Evolutionary conservation across 2,329 filamentous ascomycete species (phyloP).

Genomic region (Claviceps monticola): DNA sequence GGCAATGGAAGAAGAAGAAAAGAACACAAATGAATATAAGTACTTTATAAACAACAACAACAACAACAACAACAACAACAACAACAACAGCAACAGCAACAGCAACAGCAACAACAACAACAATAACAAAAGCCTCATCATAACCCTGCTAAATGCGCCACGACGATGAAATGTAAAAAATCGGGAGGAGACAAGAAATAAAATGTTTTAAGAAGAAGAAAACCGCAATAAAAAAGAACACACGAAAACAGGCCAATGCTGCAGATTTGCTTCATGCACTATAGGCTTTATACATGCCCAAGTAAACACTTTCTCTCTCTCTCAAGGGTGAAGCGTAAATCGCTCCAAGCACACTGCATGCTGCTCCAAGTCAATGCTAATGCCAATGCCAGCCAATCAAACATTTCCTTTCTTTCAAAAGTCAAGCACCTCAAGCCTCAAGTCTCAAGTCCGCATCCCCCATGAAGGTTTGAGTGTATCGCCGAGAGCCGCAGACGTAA

Average conservation of each 20-base stretch:
- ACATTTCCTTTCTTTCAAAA: no score
- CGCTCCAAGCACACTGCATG: neutral
- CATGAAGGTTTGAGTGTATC: slow-evolving; percentile 46
- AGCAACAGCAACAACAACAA: no score
- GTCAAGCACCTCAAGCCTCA: no score
- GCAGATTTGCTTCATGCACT: slow-evolving; percentile 1
- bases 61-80: no score
- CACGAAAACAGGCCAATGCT: slow-evolving; percentile 3
- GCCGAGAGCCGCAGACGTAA: slow-evolving; percentile 55
- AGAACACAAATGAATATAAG: no score
- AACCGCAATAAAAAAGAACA: slow-evolving; percentile 1
- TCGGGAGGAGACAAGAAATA: neutral
- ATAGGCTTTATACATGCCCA: neutral
- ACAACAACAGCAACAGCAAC: neutral
- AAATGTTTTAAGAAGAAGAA: neutral
- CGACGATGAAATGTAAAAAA: slow-evolving; percentile 4
- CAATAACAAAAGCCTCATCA: slow-evolving; percentile 1
- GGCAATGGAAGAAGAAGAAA: no score
- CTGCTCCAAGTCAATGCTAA: neutral
- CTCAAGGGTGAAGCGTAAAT: neutral
- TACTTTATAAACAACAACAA: no score
- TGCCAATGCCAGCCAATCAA: no score
- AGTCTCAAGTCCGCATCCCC: slow-evolving; percentile 33
- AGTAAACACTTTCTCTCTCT: neutral
- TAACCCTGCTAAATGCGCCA: slow-evolving; percentile 5